These are phyloP conservation scores for Nematocida parisii DNA, from an alignment of 371 early-diverging fungal genomes.

Conservation along the genomic window DNA sequence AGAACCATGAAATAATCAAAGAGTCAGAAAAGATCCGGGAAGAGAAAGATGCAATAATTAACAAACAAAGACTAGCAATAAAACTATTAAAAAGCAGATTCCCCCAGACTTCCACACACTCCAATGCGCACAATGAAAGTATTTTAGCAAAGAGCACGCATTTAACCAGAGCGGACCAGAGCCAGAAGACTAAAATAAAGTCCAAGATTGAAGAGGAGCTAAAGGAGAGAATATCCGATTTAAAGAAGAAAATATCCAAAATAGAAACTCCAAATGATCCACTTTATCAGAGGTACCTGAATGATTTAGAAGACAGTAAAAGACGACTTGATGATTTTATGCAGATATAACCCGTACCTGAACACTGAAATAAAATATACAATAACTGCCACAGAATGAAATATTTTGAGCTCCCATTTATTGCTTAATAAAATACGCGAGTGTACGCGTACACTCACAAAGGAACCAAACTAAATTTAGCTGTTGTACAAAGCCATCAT, in stretches of 20 bases:
- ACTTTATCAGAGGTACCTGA: background rate
- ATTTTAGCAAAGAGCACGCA: background rate
- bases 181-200: background rate
- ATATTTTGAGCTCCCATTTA: too few species aligned
- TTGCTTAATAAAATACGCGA: too few species aligned
- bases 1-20: background rate
- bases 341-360: background rate
- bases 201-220: constrained; percentile 12
- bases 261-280: constrained; percentile 3
- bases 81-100: constrained; percentile 48
- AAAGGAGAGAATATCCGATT: constrained; percentile 12
- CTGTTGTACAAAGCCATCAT: constrained; percentile 65
- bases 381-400: too few species aligned
- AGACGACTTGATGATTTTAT: constrained; percentile 43
- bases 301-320: constrained; percentile 48
- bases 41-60: constrained; percentile 46
- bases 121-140: background rate
- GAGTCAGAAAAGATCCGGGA: constrained; percentile 35
- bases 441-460: too few species aligned
- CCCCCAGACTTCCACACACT: background rate
- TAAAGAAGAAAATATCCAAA: background rate
- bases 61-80: constrained; percentile 44
- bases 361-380: constrained; percentile 2
- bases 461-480: background rate
- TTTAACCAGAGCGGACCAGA: background rate